phyloP scores from a whole-genome alignment of 2,329 filamentous ascomycete genomes.

The Calcarisporium arbuscula region DNA sequence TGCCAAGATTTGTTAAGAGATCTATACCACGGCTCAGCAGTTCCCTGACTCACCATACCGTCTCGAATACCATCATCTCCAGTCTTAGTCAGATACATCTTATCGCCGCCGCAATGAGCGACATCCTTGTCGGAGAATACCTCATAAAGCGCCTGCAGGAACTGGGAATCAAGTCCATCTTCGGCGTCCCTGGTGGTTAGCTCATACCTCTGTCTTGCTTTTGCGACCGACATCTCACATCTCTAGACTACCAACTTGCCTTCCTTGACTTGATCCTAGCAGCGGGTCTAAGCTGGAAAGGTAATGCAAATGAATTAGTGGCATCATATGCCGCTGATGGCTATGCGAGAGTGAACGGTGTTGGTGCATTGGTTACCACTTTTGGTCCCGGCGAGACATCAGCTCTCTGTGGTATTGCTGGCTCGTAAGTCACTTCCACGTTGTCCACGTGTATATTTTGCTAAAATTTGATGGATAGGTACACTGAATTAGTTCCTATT shows the following conservation, averaged over 20 bases:
- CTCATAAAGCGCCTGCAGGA: conserved; percentile 2
- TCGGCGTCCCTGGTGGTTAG: conserved; percentile 7
- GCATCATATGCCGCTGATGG: conserved; percentile 5
- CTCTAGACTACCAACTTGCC: conserved; percentile 5
- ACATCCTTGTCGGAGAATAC: conserved; percentile 3
- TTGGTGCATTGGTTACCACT: conserved; percentile 2
- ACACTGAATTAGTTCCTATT: conserved; percentile 3
- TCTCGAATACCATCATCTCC: too few relatives aligned
- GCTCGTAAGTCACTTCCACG: too few relatives aligned
- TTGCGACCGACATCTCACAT: too few relatives aligned
- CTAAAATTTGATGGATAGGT: too few relatives aligned
- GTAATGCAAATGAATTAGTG: conserved; percentile 4
- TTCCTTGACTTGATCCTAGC: conserved; percentile 1
- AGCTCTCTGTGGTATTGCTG: conserved; percentile 4
- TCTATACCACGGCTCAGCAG: too few relatives aligned
- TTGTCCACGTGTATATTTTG: too few relatives aligned
- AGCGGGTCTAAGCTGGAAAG: conserved; percentile 1
- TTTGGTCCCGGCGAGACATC: conserved; percentile 4
- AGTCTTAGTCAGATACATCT: too few relatives aligned
- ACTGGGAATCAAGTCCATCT: conserved; percentile 3
- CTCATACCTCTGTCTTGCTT: too few relatives aligned
- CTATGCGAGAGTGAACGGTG: conserved; percentile 4
- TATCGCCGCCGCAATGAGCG: too few relatives aligned
- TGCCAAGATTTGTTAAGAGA: too few relatives aligned
- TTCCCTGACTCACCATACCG: too few relatives aligned